Evolutionary conservation across 1,284 basidiomycete genomes (phyloP), one percentile per base, ranked within the genome.

Genomic region (Porogramme epimiltina): DNA sequence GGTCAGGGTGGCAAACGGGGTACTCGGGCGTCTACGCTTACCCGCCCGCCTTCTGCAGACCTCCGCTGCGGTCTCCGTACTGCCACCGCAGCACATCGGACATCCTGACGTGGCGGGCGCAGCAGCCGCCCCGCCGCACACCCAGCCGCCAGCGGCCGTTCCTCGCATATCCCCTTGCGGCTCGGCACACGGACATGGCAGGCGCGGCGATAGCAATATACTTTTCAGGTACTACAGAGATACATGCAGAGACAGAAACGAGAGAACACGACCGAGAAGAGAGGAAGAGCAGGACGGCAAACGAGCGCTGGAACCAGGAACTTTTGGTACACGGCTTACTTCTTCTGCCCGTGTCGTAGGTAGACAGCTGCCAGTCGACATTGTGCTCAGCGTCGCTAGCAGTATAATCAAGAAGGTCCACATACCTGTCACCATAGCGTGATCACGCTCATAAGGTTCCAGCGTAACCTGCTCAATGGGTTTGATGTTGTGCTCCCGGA

Each of bases 401-500:
- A 18, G 9, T 16, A 37, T 6, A 18, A 37, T n/a, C 13, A 18
- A 18, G 34, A 37, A 37, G 28, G 28, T 16, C 34, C 5, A 37
- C 34, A n/a, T 37, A 74, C 80, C 89, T 56, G 86, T 81, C 26
- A 92, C 87, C 88, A 92, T 92, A 4, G 89, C 89, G 62, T 92
- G 89, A 64, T 91, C 89, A 65, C 87, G 80, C 67, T 90, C 88
- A 62, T 89, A 90, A 1, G 88, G 88, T 73, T 95, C 92, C 45
- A 95, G 75, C 3, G 94, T 95, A 10, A 97, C 87, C 76, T 96
- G 93, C 73, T 97, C 95, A 55, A 95, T 78, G 33, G 96, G 95
- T 76, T 95, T 95, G 76, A 98, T 88, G 65, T 86, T 87, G 68
- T 80, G 80, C 55, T 84, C 79, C 71, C 90, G 87, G 66, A 99